Base-by-base conservation (phyloP, 2,329 filamentous ascomycete species). In the Chalaropsis thielavioides region DNA sequence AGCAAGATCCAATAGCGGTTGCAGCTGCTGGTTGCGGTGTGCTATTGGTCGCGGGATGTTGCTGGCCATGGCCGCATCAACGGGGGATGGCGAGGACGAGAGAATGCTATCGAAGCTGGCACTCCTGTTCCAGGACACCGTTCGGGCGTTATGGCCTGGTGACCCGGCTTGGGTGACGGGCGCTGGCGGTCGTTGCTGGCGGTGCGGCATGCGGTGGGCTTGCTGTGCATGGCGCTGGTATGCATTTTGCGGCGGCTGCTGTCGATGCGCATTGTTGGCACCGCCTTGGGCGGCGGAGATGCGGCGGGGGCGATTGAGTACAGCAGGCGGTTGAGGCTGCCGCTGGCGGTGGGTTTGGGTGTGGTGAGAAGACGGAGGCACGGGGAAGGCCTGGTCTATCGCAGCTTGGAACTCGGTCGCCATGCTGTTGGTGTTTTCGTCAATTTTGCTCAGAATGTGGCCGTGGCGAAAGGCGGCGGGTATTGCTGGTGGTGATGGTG, bases 281-380 rank as follows among this genome's bases (percentile, higher is more conserved):
- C 19, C 46, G 65, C 40, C 67, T 68, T 51, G 71, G 69, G 19
- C 70, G 44, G 69, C 70, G 1, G 75, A 75, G 2, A 76, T 71
- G 67, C 73, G 74, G 64, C 73, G 71, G 11, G 76, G 75, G 3
- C 74, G 70, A 69, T 76, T 76, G 41, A 76, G 70, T 24, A 69
- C 61, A 22, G 40, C 61, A 19, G 64, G 64, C 11, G 44, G 44
- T 27, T 44, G 44, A 27, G 44, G 64, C 24, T 54, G 60, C 3
- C 41, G 60, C 27, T 31, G 40, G 27, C 31, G n/a, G n/a, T 31
- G n/a, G 13, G n/a, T n/a, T n/a, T n/a, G 54, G 1, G 4, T 35
- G 15, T n/a, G 15, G 7, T 62, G 60, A 5, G 60, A 22, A 24
- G 60, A 11, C 5, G 60, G 43, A 24, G 60, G 60, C 13, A 46